Percentiles rank a stretch among this genome's conserved stretches.
These are phyloP conservation scores for Cryptococcus sp. DNA, from an alignment of 1,284 basidiomycete genomes.

Conservation along the genomic window DNA sequence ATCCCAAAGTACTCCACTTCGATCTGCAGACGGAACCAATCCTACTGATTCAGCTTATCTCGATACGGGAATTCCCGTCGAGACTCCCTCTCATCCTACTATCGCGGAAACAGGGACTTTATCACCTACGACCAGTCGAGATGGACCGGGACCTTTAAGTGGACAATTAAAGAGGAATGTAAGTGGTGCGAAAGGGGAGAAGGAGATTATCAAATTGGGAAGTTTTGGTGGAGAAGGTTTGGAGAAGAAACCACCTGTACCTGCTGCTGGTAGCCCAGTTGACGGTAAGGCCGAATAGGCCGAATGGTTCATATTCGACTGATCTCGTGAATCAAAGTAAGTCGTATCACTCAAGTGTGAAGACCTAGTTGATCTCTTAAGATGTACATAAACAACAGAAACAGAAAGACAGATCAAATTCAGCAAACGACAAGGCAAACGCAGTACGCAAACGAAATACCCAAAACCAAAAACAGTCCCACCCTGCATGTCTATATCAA, in stretches of 20 bases:
- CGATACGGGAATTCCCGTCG: constrained; percentile 16
- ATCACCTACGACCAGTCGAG: not conserved
- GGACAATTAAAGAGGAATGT: constrained; percentile 39
- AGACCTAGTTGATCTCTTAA: no score
- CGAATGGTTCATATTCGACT: no score
- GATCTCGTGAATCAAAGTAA: no score
- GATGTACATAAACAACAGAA: no score
- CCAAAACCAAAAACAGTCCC: no score
- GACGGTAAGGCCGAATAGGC: not conserved
- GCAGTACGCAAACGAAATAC: no score
- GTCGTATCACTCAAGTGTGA: no score
- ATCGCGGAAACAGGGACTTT: constrained; percentile 41
- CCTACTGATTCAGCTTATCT: constrained; percentile 29
- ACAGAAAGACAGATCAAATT: no score
- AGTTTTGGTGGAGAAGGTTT: constrained; percentile 43
- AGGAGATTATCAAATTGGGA: constrained; percentile 36
- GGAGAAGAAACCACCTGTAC: constrained; percentile 24
- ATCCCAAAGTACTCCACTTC: constrained; percentile 8
- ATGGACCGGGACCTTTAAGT: constrained; percentile 23
- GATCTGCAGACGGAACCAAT: constrained; percentile 11
- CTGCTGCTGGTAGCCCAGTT: not conserved
- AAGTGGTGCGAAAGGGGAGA: constrained; percentile 14
- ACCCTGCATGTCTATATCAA: no score
- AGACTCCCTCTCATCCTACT: constrained; percentile 32
- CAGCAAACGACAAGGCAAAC: no score